Base-by-base conservation (phyloP, 2,329 filamentous ascomycete genomes). In the Aspergillus sp. region DNA sequence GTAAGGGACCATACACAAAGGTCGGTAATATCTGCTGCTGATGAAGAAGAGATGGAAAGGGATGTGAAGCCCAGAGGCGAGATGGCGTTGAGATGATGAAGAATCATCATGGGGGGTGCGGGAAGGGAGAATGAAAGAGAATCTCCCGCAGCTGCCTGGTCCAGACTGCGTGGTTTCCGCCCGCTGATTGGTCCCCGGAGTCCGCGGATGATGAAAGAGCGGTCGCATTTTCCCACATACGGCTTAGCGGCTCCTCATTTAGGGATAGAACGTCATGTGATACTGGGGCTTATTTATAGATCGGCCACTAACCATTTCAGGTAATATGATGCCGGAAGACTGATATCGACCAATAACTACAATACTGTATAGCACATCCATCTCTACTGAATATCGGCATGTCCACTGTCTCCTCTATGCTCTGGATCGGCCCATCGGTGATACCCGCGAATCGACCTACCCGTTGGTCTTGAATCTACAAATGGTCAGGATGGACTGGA, bases 161-260 rank as follows among this genome's bases (percentile, higher is more conserved):
- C 40, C 17, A 8, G 38, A 17, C 24, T 30, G 13, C 38, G 40
- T 26, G 22, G 13, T 42, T 19, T 20, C 14, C 16, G 14, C 7
- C 16, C 13, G 40, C 38, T 52, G 43, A 46, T 53, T 53, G 42
- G 51, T 43, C 30, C 14, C 14, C 35, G 49, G 49, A 46, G 49
- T 11, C 35, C 35, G 14, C 49, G 40, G 49, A 40, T 51, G 49
- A 51, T 43, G 49, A 43, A 51, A 22, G 24, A 20, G 4, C 3
- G 14, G 13, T n/a, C 24, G 26, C 41, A 41, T 42, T 17, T 45
- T 17, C 8, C 33, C 32, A 7, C 10, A 35, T 24, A 10, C 1
- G 32, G 45, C 2, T 22, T 47, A 47, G 45, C 17, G n/a, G 13
- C n/a, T 16, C 14, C n/a, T n/a, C n/a, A n/a, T n/a, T n/a, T n/a